Base-by-base conservation (phyloP, 2,329 filamentous ascomycete species). In the Clarireedia paspali region DNA sequence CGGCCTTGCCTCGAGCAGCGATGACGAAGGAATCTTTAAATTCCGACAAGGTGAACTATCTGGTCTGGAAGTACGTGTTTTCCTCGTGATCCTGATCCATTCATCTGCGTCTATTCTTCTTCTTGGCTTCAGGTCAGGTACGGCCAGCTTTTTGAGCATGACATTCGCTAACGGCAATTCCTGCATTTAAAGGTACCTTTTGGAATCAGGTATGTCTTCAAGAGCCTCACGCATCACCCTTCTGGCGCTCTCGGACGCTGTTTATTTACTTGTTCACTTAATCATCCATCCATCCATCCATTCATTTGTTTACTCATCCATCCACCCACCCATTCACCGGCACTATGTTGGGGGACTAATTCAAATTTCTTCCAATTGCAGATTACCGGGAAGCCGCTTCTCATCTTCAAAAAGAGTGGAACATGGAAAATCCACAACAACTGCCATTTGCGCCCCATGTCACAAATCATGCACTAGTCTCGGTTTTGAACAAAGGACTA, bases 371-470 rank as follows among this genome's bases (percentile, higher is more conserved):
- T 20, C 24, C 15, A 36, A 9, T 23, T 48, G 47, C 73, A 85
- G 83, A 84, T 74, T 86, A 84, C 74, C 78, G 79, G 71, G 83
- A 85, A 70, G 84, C 83, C 45, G 83, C 83, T 54, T 78, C 81
- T 72, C 84, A 83, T 68, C 80, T 86, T 63, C 82, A 85, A 67
- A 84, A 85, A 69, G 82, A 86, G 73, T 86, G 83, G 83, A 78
- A 82, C 70, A 73, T 83, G 62, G 74, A 77, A 66, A 75, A 81
- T 70, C 83, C 83, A 64, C 81, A 85, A 69, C 52, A 83, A 59
- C 80, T 86, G 60, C 74, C 78, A 59, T 86, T 85, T 70, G 83
- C 83, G 68, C 79, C 77, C 66, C 77, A 85, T 71, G 81, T 86
- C 70, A 78, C 83, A 70, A 79, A 77, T 64, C 81, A 84, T 72